A percentile compares a stretch with the other conserved stretches of the same genome.
Evolutionary conservation across 345 rosid genomes (phyloP).

Genomic region (Corchorus olitorius): DNA sequence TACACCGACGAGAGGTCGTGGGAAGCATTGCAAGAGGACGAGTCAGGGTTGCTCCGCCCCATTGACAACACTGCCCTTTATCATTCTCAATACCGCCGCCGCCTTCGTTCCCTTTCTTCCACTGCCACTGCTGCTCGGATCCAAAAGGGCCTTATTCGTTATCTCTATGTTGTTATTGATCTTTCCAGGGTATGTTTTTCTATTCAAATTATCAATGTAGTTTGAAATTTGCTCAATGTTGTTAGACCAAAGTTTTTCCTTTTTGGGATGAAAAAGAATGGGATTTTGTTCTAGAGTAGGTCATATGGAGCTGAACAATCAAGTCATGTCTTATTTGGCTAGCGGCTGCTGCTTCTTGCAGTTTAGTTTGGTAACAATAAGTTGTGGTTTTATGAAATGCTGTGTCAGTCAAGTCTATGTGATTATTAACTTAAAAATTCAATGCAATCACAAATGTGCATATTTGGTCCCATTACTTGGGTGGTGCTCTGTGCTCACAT

Average conservation of each 20-base stretch:
- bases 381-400: background rate
- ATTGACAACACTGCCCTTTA: slow-evolving; percentile 64
- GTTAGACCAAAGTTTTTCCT: background rate
- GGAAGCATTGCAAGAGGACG: slow-evolving; percentile 92
- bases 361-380: background rate
- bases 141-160: slow-evolving; percentile 94
- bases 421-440: background rate
- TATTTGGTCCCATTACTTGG: background rate
- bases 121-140: slow-evolving; percentile 60
- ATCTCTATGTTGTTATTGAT: slow-evolving; percentile 79
- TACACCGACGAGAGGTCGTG: slow-evolving; percentile 86
- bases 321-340: background rate
- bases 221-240: background rate
- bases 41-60: slow-evolving; percentile 76
- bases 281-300: background rate
- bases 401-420: background rate
- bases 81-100: slow-evolving; percentile 50
- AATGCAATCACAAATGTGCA: background rate
- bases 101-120: slow-evolving; percentile 68
- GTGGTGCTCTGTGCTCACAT: background rate
- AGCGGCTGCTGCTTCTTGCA: background rate
- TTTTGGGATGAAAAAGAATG: background rate
- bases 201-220: background rate
- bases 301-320: background rate
- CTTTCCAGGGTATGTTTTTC: slow-evolving; percentile 62